Conservation (phyloP, 2,329 filamentous ascomycete genomes). For the Anthostomella pinea region DNA sequence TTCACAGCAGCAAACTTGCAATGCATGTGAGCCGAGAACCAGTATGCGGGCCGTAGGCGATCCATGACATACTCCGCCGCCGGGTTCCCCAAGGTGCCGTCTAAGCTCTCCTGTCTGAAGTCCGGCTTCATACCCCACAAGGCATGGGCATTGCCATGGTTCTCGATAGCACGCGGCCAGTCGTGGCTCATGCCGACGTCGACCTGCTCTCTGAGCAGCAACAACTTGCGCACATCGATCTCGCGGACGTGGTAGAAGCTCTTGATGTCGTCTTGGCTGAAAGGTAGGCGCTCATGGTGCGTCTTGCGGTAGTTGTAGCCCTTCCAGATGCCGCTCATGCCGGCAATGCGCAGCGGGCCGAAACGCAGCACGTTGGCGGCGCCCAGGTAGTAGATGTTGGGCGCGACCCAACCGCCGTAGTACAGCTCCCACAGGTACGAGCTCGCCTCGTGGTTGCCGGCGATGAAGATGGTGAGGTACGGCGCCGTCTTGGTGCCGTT, state of each 20-base stretch:
- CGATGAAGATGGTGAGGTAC: constrained; percentile 88
- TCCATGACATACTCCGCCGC: constrained; percentile 81
- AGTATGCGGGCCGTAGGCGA: constrained; percentile 75
- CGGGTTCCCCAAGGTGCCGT: constrained; percentile 73
- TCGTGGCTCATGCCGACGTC: constrained; percentile 93
- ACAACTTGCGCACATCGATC: constrained; percentile 83
- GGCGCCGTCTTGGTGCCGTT: constrained; percentile 73
- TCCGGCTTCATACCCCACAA: constrained; percentile 72
- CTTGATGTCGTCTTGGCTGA: constrained; percentile 71
- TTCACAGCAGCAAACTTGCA: constrained; percentile 76
- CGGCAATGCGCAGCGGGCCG: constrained; percentile 83
- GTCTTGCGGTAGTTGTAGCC: constrained; percentile 79
- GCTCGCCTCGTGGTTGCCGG: constrained; percentile 92
- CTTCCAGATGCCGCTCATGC: constrained; percentile 94
- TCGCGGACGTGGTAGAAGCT: constrained; percentile 89
- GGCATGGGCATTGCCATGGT: constrained; percentile 64
- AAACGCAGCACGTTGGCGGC: constrained; percentile 84
- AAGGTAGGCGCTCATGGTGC: constrained; percentile 84
- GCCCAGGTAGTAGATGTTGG: constrained; percentile 95
- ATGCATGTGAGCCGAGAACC: constrained; percentile 94
- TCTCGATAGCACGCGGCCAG: constrained; percentile 85
- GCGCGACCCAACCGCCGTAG: constrained; percentile 95
- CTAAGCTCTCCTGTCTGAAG: constrained; percentile 72
- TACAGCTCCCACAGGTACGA: constrained; percentile 89
- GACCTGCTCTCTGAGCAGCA: constrained; percentile 81